A percentile compares a stretch with the other conserved stretches of the same genome.
Evolutionary conservation across 306 rosid genomes (phyloP).

Genomic region (Rosa lucieae): DNA sequence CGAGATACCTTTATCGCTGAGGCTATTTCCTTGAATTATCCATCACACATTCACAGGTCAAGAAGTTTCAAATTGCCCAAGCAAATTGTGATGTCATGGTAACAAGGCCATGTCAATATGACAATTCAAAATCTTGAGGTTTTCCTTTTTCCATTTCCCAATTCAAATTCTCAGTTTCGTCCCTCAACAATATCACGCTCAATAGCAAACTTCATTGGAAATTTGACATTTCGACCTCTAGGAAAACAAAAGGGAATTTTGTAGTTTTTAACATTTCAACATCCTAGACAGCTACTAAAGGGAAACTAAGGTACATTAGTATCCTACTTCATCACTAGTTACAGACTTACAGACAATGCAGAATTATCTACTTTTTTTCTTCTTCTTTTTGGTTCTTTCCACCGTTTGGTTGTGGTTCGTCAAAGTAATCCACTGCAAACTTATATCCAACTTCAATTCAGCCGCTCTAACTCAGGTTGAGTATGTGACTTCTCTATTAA

Average conservation of each 20-base stretch:
- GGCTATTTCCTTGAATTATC: neutral
- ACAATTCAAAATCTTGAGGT: neutral
- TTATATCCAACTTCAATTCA: conserved; percentile 21
- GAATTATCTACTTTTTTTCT: too few species aligned
- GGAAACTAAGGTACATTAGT: neutral
- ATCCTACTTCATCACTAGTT: conserved; percentile 8
- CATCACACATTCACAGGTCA: neutral
- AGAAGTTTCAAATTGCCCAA: neutral
- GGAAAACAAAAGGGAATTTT: neutral
- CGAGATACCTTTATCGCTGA: neutral
- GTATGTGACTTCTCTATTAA: conserved; percentile 55
- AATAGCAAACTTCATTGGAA: neutral
- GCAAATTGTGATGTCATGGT: neutral
- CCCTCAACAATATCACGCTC: neutral
- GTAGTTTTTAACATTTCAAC: neutral
- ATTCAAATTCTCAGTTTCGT: neutral
- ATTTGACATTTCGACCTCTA: neutral
- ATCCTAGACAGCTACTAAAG: neutral
- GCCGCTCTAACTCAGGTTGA: conserved; percentile 26
- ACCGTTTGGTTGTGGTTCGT: conserved; percentile 1
- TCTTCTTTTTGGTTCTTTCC: conserved; percentile 12
- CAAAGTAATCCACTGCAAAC: conserved; percentile 3
- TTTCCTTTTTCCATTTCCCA: neutral
- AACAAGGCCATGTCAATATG: neutral
- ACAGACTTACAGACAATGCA: conserved; percentile 8